Percentiles rank a stretch among this genome's conserved stretches.
Conservation (phyloP, 164 flowering plant species). For the Warburgia ugandensis region DNA sequence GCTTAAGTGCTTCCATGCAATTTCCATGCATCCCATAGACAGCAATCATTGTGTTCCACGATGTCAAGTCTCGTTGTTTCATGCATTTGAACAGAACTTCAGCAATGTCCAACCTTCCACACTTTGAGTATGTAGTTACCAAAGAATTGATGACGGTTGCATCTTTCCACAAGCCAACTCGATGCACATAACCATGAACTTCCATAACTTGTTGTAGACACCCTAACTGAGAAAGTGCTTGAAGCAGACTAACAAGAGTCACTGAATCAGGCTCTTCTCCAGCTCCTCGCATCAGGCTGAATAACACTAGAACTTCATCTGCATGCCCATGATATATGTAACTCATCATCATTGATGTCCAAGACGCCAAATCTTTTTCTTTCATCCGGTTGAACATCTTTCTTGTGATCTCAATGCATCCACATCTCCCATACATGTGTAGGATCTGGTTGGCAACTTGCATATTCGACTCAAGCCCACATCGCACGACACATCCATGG, state of each 20-base stretch:
- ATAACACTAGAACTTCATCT: conserved; percentile 36
- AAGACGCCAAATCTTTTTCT: conserved; percentile 43
- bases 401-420: conserved; percentile 30
- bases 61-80: conserved; percentile 7
- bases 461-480: conserved; percentile 22
- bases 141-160: conserved; percentile 32
- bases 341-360: conserved; percentile 58
- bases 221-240: conserved; percentile 40
- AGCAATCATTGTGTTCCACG: conserved; percentile 50
- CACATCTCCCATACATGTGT: conserved; percentile 43
- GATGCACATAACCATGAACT: conserved; percentile 36
- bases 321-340: conserved; percentile 28
- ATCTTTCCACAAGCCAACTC: conserved; percentile 24
- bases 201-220: conserved; percentile 29
- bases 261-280: conserved; percentile 29
- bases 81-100: conserved; percentile 28
- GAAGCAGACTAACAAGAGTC: conserved; percentile 32
- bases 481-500: conserved; percentile 41
- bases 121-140: conserved; percentile 42
- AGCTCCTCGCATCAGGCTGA: conserved; percentile 29
- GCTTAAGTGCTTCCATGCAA: conserved; percentile 22
- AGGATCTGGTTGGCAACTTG: conserved; percentile 44
- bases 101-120: conserved; percentile 34
- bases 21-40: conserved; percentile 46
- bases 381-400: conserved; percentile 30